Conservation (phyloP, 352 stramenopile species). For the Saprolegnia parasitica region DNA sequence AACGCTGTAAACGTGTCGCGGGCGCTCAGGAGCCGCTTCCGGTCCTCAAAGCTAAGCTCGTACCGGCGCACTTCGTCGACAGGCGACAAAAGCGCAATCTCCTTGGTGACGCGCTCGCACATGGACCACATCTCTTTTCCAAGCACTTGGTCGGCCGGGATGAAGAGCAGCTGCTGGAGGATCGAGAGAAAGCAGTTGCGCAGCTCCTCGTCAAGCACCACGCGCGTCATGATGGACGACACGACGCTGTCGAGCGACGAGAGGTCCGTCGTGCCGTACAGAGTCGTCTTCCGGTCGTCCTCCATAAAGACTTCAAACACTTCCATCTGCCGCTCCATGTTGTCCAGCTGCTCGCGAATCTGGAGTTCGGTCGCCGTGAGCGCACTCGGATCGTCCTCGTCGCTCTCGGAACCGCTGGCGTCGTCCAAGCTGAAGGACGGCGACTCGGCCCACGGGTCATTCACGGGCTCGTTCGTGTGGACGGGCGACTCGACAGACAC, state of each 20-base stretch:
- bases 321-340: conserved; percentile 86
- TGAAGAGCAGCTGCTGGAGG: conserved; percentile 81
- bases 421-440: too few relatives aligned
- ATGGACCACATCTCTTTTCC: conserved; percentile 86
- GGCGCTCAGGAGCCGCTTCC: conserved; percentile 67
- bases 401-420: too few relatives aligned
- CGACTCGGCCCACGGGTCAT: too few relatives aligned
- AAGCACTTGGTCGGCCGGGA: conserved; percentile 70
- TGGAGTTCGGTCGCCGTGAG: conserved; percentile 29
- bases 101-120: conserved; percentile 68
- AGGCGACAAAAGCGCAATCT: conserved; percentile 66
- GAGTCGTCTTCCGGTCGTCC: conserved; percentile 81
- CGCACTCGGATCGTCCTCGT: too few relatives aligned
- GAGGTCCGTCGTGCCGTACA: conserved; percentile 76
- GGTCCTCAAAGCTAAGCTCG: conserved; percentile 75
- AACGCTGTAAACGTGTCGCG: conserved; percentile 73
- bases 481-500: too few relatives aligned
- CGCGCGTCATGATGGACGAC: conserved; percentile 46
- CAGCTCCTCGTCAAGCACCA: conserved; percentile 57
- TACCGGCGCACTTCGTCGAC: conserved; percentile 78
- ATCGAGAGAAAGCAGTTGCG: conserved; percentile 72
- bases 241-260: conserved; percentile 67
- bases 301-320: conserved; percentile 86
- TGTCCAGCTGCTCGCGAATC: conserved; percentile 76
- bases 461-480: conserved; percentile 47